Base-by-base conservation (phyloP, 2,329 filamentous ascomycete genomes). In the Hypoxylon rubiginosum region DNA sequence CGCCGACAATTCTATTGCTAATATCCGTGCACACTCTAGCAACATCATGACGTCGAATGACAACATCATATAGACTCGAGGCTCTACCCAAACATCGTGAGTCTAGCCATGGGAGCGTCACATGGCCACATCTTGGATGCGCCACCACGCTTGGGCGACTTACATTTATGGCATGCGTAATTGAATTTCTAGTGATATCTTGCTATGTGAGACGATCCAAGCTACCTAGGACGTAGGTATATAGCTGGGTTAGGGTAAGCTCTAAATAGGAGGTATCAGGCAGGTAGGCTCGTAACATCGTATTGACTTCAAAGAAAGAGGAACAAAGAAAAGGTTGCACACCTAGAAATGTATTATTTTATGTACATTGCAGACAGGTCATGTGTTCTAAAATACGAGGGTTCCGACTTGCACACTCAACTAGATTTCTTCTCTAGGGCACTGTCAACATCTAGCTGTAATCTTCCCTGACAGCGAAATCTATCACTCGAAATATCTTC, bases 391-490 rank as follows among this genome's bases (percentile, higher is more conserved):
- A 34, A 34, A 11, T 10, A 34, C 13, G n/a, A n/a, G n/a, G n/a
- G n/a, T 13, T 10, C 32, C 8, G 32, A 17, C 36, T 17, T 10
- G 6, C 4, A 11, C 8, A 19, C 39, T n/a, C 13, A 15, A 36
- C 10, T 4, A 13, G n/a, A n/a, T n/a, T 15, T 13, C 10, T 4
- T 4, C 13, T 3, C 45, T 9, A 68, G 21, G n/a, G 53, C 41
- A 11, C 28, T 39, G 17, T 68, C 36, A 15, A 71, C 28, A 19
- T 65, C 63, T 5, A 48, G n/a, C 41, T 70, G 67, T 17, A 71
- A 21, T 39, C 60, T 70, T 10, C 67, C 65, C 9, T 64, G 65
- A 36, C 69, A 70, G 21, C 56, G 17, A 17, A 70, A 71, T 17
- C 64, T 54, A 13, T 67, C 62, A 17, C 51, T 70, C n/a, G 36